phyloP scores from a whole-genome alignment of 495 filamentous ascomycete species.

The Apiosordaria backusii region DNA sequence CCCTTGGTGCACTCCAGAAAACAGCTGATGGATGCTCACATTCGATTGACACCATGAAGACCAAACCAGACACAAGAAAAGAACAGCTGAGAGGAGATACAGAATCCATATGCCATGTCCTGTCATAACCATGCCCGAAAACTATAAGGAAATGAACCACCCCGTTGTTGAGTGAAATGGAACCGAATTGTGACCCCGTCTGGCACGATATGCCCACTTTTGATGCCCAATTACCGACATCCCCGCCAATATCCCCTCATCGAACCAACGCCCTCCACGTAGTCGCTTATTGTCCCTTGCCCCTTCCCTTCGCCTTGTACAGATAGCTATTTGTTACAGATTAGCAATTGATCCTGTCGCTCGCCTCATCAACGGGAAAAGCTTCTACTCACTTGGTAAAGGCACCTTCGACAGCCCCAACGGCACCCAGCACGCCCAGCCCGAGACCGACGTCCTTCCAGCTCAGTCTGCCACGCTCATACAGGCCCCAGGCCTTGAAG shows the following conservation, averaged over 20 bases:
- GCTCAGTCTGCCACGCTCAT: conserved; percentile 61
- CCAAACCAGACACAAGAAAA: conserved; percentile 2
- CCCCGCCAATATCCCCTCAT: not conserved
- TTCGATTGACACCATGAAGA: not conserved
- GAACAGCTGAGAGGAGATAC: conserved; percentile 2
- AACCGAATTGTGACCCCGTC: no score
- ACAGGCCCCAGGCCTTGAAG: conserved; percentile 47
- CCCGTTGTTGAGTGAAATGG: no score
- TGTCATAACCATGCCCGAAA: not conserved
- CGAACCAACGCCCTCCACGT: not conserved
- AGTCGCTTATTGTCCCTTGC: conserved; percentile 31
- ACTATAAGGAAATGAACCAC: not conserved
- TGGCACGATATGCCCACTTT: not conserved
- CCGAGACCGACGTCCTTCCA: conserved; percentile 68
- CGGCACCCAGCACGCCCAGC: conserved; percentile 46
- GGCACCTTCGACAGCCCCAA: conserved; percentile 41
- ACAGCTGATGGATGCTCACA: not conserved
- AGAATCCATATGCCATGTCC: not conserved
- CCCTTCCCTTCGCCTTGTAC: conserved; percentile 40
- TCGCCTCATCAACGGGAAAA: not conserved
- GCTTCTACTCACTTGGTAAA: conserved; percentile 37
- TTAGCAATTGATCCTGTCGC: not conserved
- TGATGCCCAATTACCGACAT: not conserved
- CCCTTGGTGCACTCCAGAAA: not conserved
- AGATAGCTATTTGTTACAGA: conserved; percentile 14